Evolutionary conservation across 805 yeast genomes (phyloP), one percentile per base, ranked within the genome.

Genomic region (Hanseniaspora singularis): DNA sequence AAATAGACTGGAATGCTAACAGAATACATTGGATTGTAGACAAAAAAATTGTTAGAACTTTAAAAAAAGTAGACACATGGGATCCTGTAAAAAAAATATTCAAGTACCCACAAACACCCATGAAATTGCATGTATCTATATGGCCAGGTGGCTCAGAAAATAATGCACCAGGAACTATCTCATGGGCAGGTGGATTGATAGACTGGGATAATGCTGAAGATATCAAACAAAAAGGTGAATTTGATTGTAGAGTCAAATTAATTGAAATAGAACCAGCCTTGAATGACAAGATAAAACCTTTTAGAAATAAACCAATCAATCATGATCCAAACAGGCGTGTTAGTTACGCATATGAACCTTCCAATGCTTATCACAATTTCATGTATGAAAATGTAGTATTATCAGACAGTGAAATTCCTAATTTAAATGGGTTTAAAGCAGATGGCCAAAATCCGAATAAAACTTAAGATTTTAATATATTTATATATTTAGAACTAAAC

Each of bases 131-230:
- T 58, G 63, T 81, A 30, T 81, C 89, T 2, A 59, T 82, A 43
- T 82, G 89, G 89, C 87, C 89, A 2, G 89, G 76, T 59, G 88
- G 88, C 52, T 67, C 65, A 48, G 57, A 69, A 16, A 51, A 62
- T 22, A 73, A 70, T 56, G 73, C 71, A 26, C 60, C 64, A 9
- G 89, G 89, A 60, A 81, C 89, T 2, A 69, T 76, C 46, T 77
- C 70, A 49, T 88, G 89, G 89, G 86, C 95, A 16, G 96, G 96
- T 57, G 97, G 96, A 59, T 64, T 52, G 9, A 75, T 89, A 47
- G 73, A 85, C 66, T 89, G 96, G 96, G 67, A 81, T 14, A 57
- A 54, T 60, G 71, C 88, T 5, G 65, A 71, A 1, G 96, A 86
- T 62, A 75, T 87, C 46, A 52, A 70, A 49, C 65, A 79, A 50